Evolutionary conservation across 2,329 filamentous ascomycete genomes (phyloP).

Genomic region (Graphiopsis chlorocephala): DNA sequence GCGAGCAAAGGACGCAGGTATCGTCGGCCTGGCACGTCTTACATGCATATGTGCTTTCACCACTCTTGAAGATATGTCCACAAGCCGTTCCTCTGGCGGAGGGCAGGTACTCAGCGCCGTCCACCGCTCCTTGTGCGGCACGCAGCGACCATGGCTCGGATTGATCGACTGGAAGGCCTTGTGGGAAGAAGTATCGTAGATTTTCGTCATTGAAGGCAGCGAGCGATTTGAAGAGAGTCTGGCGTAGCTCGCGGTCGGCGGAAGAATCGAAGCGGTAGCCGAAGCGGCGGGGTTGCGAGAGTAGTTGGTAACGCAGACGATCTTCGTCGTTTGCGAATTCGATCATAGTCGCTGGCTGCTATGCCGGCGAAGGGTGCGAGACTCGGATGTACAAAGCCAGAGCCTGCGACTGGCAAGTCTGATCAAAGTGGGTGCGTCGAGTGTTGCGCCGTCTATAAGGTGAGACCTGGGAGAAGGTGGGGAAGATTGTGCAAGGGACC

Average conservation of each 20-base stretch:
- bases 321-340: slow-evolving; percentile 61
- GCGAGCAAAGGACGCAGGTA: slow-evolving; percentile 89
- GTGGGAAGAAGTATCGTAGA: slow-evolving; percentile 76
- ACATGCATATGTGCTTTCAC: slow-evolving; percentile 91
- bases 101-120: slow-evolving; percentile 92
- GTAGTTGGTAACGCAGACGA: slow-evolving; percentile 79
- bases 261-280: slow-evolving; percentile 71
- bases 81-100: slow-evolving; percentile 89
- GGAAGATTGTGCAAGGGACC: slow-evolving; percentile 16
- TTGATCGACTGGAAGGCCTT: slow-evolving; percentile 48
- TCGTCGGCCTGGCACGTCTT: slow-evolving; percentile 93
- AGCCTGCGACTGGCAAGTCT: neutral
- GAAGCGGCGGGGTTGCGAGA: slow-evolving; percentile 70
- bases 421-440: neutral
- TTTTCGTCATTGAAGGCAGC: slow-evolving; percentile 72
- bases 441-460: neutral
- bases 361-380: neutral
- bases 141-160: slow-evolving; percentile 65
- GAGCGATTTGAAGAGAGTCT: slow-evolving; percentile 82
- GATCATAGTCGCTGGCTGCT: slow-evolving; percentile 28
- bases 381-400: neutral
- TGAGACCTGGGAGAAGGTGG: slow-evolving; percentile 7
- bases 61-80: slow-evolving; percentile 93
- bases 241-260: slow-evolving; percentile 69
- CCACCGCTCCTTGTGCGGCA: slow-evolving; percentile 85